Evolutionary conservation across 495 filamentous ascomycete genomes (phyloP), one percentile per base, ranked within the genome.

Genomic region (Talaromyces nanjingensis): DNA sequence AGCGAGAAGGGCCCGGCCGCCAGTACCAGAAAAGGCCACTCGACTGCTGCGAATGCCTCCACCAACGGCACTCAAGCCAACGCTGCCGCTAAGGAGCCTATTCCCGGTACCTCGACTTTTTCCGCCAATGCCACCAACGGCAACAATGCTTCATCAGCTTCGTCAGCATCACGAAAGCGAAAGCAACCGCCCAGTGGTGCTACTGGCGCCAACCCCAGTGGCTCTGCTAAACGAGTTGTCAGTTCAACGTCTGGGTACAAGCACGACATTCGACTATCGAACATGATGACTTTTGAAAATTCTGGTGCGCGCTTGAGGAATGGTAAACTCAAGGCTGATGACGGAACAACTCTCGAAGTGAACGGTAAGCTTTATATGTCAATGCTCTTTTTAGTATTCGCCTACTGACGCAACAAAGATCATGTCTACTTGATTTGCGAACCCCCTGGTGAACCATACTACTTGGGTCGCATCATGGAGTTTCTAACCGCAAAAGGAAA

Each of bases 341-440:
- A 98, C 77, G 94, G 96, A 61, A 96, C 91, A 12, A 82, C 87
- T 25, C 81, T 96, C 47, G 81, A 81, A 47, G 78, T 92, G 52
- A 94, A 99, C 79, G 94, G 96, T 97, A 83, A 74, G 90, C 63
- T 60, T 65, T 47, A 56, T 65, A 64, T 62, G 37, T 55, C 20
- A 64, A 57, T 66, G 55, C 54, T 29, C 58, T 57, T 61, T 27
- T 54, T 57, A 9, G n/a, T 37, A 47, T 37, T 64, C 57, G 66
- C 60, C 70, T 60, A 65, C 77, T 73, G 66, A 72, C 69, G 67
- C 34, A 6, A 39, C 64, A 9, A 75, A 99, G 94, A 99, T 79
- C 92, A 97, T 71, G 88, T 96, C 55, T 99, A 98, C 79, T 85
- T 98, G 66, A 88, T 99, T 63, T 99, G 92, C 77, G 94, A 99